Base-by-base conservation (phyloP, 805 yeast species). In the Starmerella scarabaei region DNA sequence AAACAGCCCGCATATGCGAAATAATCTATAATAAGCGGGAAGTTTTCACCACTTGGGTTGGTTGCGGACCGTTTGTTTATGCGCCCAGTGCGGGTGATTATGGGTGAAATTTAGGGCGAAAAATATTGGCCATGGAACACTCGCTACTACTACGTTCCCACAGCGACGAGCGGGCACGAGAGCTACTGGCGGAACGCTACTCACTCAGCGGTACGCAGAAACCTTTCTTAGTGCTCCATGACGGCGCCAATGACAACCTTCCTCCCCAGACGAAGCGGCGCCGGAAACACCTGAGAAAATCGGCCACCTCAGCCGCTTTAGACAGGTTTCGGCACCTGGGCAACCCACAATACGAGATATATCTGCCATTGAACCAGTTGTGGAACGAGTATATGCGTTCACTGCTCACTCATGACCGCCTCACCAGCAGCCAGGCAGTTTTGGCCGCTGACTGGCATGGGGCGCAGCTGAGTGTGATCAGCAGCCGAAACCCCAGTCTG, bases 391-490 rank as follows among this genome's bases (percentile, higher is more conserved):
- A 85, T 54, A 73, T 77, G 35, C 62, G 60, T 26, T n/a, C n/a
- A n/a, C n/a, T n/a, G n/a, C n/a, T n/a, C n/a, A 17, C 21, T 1
- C 21, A 26, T 12, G 20, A 38, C 21, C 40, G 44, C 21, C 23
- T 33, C 16, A 35, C 45, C 5, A 40, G 36, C 4, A 50, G 57
- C 11, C 38, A 53, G 32, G 41, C 77, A 49, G 60, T 85, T 30
- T 69, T 88, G 1, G 69, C 78, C 44, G 82, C 91, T 1, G 96
- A 85, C 53, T 80, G 71, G 59, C 79, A 78, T 50, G 95, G 96
- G 3, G 72, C 91, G n/a, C 56, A 58, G 31, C 42, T 84, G 12
- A 66, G 65, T 12, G 85, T 85, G 0, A 51, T 65, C 2, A 69
- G 72, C 35, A 66, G 82, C n/a, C 59, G 61, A 17, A 79, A 77